Evolutionary conservation across 805 yeast species (phyloP).

Genomic region (Schwanniomyces sp.): DNA sequence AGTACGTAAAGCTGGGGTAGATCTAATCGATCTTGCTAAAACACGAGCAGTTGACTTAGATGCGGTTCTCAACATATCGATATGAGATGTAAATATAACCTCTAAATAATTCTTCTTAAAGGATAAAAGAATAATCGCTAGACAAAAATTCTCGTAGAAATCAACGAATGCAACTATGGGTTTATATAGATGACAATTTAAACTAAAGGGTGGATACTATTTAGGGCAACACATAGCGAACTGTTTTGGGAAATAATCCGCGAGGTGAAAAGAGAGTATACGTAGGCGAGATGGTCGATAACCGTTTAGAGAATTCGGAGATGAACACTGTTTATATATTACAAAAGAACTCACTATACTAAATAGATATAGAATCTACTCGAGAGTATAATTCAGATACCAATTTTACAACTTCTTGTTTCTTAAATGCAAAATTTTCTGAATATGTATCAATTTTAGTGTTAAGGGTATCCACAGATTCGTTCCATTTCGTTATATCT

Average conservation of each 20-base stretch:
- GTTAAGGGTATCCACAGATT: slow-evolving; percentile 19
- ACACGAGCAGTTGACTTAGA: slow-evolving; percentile 14
- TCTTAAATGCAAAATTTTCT: slow-evolving; percentile 21
- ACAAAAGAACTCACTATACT: not conserved
- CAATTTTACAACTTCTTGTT: slow-evolving; percentile 15
- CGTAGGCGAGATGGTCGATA: not conserved
- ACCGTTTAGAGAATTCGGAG: not conserved
- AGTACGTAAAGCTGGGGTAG: not conserved
- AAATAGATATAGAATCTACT: not conserved
- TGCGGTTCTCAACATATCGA: slow-evolving; percentile 20
- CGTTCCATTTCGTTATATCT: slow-evolving; percentile 33
- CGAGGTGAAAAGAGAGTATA: not conserved
- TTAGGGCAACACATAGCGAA: not conserved
- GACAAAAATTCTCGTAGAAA: not conserved
- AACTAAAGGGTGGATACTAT: not conserved
- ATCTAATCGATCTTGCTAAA: slow-evolving; percentile 10
- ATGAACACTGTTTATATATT: not conserved
- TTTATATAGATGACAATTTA: not conserved
- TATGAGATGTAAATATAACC: not conserved
- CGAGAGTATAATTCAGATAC: slow-evolving; percentile 11
- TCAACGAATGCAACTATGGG: not conserved
- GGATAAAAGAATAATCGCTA: not conserved
- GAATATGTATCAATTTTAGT: slow-evolving; percentile 22
- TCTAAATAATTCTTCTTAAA: not conserved
- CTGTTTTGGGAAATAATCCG: not conserved